Percentiles rank a stretch among this genome's conserved stretches.
Conservation (phyloP, 345 rosid genomes). For the Eucalyptus albens region DNA sequence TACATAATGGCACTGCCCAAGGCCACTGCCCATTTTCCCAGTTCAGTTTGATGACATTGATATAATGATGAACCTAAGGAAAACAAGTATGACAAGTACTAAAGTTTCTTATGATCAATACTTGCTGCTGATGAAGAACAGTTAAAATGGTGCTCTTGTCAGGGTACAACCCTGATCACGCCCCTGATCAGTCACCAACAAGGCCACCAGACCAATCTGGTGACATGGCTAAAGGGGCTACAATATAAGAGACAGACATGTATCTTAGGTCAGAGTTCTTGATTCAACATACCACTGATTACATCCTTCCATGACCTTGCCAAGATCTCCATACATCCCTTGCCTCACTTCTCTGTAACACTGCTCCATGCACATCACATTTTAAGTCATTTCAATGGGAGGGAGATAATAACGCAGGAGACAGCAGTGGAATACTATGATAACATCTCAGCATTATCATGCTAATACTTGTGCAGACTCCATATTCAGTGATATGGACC, state of each 20-base stretch:
- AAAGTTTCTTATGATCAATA: background rate
- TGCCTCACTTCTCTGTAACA: slow-evolving; percentile 57
- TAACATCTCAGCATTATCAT: background rate
- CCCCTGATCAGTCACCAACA: background rate
- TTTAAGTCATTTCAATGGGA: background rate
- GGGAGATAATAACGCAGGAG: background rate
- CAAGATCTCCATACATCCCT: slow-evolving; percentile 64
- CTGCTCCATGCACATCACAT: slow-evolving; percentile 6
- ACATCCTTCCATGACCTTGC: slow-evolving; percentile 68
- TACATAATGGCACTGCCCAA: background rate
- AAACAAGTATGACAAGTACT: background rate
- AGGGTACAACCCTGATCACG: background rate
- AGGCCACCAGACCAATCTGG: background rate
- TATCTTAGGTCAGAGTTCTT: background rate
- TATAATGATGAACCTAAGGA: background rate
- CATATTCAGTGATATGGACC: background rate
- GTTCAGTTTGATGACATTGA: background rate
- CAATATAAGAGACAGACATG: background rate
- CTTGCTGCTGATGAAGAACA: background rate
- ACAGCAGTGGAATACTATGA: background rate
- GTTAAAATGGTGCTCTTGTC: background rate
- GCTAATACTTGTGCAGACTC: background rate
- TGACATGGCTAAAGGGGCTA: background rate
- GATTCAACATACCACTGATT: slow-evolving; percentile 59
- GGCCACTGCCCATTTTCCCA: background rate